Evolutionary conservation across 352 stramenopile species (phyloP).

Genomic region (Globisporangium barbulae): DNA sequence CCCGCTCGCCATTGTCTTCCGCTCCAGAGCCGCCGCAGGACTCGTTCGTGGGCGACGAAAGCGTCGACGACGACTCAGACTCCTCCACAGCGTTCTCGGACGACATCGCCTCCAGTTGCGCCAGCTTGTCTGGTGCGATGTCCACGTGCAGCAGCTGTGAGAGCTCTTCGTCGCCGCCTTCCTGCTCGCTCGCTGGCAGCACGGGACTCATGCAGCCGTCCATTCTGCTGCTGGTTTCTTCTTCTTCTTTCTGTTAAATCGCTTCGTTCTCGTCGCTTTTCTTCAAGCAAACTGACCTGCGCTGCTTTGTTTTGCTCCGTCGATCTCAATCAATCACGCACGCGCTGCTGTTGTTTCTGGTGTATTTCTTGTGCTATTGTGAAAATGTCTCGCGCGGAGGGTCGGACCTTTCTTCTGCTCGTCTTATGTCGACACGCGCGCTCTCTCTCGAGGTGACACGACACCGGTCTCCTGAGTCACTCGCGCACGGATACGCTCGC

Average conservation of each 20-base stretch:
- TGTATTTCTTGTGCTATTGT: not conserved
- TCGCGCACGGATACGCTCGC: not conserved
- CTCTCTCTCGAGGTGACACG: not conserved
- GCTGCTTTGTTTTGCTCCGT: not conserved
- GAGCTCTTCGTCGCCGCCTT: not conserved
- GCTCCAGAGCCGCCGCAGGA: constrained; percentile 13
- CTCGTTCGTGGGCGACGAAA: constrained; percentile 13
- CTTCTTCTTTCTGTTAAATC: not conserved
- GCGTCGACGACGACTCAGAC: not conserved
- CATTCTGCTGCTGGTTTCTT: not conserved
- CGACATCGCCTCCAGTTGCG: constrained; percentile 4
- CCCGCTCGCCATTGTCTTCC: constrained; percentile 18
- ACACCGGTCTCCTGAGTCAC: not conserved
- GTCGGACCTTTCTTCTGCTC: constrained; percentile 8
- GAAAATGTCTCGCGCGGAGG: constrained; percentile 3
- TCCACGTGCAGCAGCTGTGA: not conserved
- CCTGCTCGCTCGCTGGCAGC: constrained; percentile 2
- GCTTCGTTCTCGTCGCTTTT: not conserved
- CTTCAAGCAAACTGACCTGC: not conserved
- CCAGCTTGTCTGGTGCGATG: not conserved
- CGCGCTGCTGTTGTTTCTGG: not conserved
- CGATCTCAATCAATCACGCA: not conserved
- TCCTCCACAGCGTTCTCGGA: not conserved
- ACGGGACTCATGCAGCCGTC: constrained; percentile 6
- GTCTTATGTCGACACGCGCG: not conserved